Evolutionary conservation across 495 filamentous ascomycete species (phyloP), one percentile per base, ranked within the genome.

Genomic region (Penicillium paradoxum): DNA sequence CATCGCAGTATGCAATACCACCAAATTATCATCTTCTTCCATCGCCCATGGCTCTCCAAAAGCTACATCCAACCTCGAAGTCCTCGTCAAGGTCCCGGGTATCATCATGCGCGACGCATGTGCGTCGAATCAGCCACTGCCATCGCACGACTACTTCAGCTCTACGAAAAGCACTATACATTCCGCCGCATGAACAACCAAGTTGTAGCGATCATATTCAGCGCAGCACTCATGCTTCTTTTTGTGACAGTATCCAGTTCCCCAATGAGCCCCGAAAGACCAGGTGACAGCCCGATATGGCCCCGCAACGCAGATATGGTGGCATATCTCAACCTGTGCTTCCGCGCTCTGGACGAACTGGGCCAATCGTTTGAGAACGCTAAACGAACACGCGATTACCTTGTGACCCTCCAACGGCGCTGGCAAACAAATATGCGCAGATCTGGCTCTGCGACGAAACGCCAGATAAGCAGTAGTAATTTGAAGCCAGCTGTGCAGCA

Each of bases 1-100:
- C 21, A n/a, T n/a, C 8, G 7, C 40, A 79, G 75, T 45, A 76
- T 79, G 68, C 75, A 79, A 76, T 79, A 78, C 48, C 71, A 79
- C 51, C 73, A 76, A 53, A 75, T 74, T 3, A 63, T 79, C 34
- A 77, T 79, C 38, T 77, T 77, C 55, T 70, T 74, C 54, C 72
- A 78, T 46, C 65, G 75, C 9, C 76, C 76, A 14, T 79, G 73
- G 69, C 69, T 79, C 6, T 78, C 76, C 1, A 77, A 74, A 54
- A 73, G 59, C 53, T 74, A 73, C 55, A 75, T 73, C 41, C 75
- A 77, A 47, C 73, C 73, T 9, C 71, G 70, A 21, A 61, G 56
- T 33, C 75, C 73, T 5, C 71, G 71, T 33, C 72, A 71, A 46
- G 74, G 72, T 30, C 72, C 67, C 3, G 74, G 76, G 27, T 73